phyloP scores from a whole-genome alignment of 2,329 filamentous ascomycete genomes.

The Ceratocystiopsis brevicomis region DNA sequence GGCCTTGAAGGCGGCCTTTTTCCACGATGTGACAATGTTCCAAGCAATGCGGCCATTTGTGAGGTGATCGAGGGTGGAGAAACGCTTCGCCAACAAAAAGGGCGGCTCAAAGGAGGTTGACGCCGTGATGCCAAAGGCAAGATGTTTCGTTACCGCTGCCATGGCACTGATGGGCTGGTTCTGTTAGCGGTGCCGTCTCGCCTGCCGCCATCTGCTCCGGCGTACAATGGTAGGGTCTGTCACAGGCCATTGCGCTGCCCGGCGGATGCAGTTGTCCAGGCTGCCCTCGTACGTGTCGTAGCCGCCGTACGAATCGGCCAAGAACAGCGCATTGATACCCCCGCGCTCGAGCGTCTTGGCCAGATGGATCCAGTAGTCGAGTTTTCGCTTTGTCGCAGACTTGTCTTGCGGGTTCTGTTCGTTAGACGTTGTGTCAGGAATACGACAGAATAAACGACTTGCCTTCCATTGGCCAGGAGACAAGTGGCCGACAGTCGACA shows the following conservation, averaged over 20 bases:
- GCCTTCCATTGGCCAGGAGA: constrained; percentile 3
- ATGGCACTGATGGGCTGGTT: constrained; percentile 5
- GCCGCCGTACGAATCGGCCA: constrained; percentile 4
- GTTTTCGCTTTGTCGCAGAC: constrained; percentile 1
- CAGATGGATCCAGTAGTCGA: constrained; percentile 4
- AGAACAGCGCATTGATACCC: constrained; percentile 3
- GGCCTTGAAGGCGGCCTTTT: constrained; percentile 5
- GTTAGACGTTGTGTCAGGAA: no score
- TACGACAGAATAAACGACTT: background rate
- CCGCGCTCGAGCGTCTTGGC: constrained; percentile 3
- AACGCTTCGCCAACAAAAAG: constrained; percentile 4
- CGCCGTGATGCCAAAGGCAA: constrained; percentile 6
- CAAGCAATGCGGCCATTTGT: constrained; percentile 6
- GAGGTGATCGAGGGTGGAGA: constrained; percentile 6
- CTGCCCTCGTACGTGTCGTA: constrained; percentile 4
- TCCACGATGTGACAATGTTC: constrained; percentile 10
- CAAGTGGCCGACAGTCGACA: constrained; percentile 3
- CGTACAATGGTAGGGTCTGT: constrained; percentile 3
- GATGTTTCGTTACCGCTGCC: constrained; percentile 6
- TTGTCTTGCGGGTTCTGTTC: constrained; percentile 6
- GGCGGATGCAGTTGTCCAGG: constrained; percentile 2
- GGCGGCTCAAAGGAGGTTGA: constrained; percentile 4
- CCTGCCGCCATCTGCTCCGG: no score
- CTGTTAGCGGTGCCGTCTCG: background rate
- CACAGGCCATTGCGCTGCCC: constrained; percentile 3